Evolutionary conservation across 2,329 filamentous ascomycete genomes (phyloP), one percentile per base, ranked within the genome.

Genomic region (Colletotrichum sublineola): DNA sequence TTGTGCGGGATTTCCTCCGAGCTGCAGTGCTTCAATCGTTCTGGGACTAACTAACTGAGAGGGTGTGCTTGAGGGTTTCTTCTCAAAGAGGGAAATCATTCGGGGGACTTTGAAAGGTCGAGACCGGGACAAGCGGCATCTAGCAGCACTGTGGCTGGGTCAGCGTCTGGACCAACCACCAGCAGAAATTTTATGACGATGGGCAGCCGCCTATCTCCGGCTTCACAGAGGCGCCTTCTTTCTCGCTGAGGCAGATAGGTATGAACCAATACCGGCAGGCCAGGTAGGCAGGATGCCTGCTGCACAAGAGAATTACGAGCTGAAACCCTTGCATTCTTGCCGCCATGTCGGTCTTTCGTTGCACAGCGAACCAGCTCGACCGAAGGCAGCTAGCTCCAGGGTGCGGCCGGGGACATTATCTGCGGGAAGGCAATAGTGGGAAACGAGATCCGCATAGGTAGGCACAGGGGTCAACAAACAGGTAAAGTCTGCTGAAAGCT

Each of bases 381-480:
- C 8, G n/a, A 15, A 33, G 24, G 53, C 18, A 18, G 61, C 14
- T 18, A 38, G 46, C 29, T 50, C 58, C 15, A 58, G 62, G 33
- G 44, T 58, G 38, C 20, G 56, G 52, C 60, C 58, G 44, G 58
- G 38, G 53, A 46, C 36, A 24, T 42, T 63, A 31, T 29, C 63
- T 62, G 69, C 44, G 66, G 55, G 53, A 56, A 60, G 33, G 53
- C 69, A 69, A 72, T 65, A 65, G 66, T 38, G 53, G 33, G 52
- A 63, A n/a, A 69, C 44, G 15, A 52, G 70, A 64, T 73, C 36
- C 60, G 66, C 58, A 53, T 44, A 50, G 46, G 60, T 44, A 50
- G 46, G 52, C 31, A 46, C 60, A 53, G 38, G 50, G 58, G 46
- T 50, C 7, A 38, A 29, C 65, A 46, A 36, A 31, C 48, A 46